Conservation (phyloP, 495 filamentous ascomycete genomes). For the Talaromyces borbonicus region DNA sequence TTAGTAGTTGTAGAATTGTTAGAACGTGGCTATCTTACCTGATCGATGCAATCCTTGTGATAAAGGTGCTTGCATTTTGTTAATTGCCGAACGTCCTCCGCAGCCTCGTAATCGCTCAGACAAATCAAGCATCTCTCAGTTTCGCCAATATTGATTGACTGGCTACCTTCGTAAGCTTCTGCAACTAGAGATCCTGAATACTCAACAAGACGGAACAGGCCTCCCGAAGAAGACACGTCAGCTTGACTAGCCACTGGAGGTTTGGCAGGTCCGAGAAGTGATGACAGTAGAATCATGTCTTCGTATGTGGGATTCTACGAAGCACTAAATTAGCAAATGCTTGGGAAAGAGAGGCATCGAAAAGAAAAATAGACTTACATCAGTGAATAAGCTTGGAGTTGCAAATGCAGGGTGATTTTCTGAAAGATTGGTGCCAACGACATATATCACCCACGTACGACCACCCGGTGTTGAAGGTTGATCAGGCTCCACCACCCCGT, state of each 20-base stretch:
- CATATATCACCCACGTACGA: constrained; percentile 72
- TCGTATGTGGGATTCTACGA: constrained; percentile 63
- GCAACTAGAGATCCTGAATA: constrained; percentile 40
- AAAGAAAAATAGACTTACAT: constrained; percentile 34
- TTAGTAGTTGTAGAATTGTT: not conserved
- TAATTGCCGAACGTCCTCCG: constrained; percentile 53
- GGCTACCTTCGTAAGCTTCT: constrained; percentile 35
- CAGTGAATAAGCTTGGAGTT: constrained; percentile 66
- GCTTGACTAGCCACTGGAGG: constrained; percentile 60
- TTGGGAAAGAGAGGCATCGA: not conserved
- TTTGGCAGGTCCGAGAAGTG: constrained; percentile 63
- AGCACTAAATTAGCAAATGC: constrained; percentile 9
- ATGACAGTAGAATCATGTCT: constrained; percentile 67
- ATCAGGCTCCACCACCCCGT: constrained; percentile 60
- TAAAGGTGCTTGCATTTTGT: constrained; percentile 61
- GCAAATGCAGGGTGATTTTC: constrained; percentile 70
- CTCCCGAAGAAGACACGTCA: constrained; percentile 56
- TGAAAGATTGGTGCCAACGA: constrained; percentile 65
- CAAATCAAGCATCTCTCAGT: constrained; percentile 64
- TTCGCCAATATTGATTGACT: constrained; percentile 39
- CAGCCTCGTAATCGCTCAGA: constrained; percentile 57
- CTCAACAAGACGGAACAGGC: constrained; percentile 42
- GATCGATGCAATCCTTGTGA: constrained; percentile 66
- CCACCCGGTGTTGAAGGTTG: constrained; percentile 37
- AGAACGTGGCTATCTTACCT: constrained; percentile 38